Percentiles rank a stretch among this genome's conserved stretches.
Evolutionary conservation across 1,139 yeast species (phyloP).

Genomic region (Debaryomyces fabryi): DNA sequence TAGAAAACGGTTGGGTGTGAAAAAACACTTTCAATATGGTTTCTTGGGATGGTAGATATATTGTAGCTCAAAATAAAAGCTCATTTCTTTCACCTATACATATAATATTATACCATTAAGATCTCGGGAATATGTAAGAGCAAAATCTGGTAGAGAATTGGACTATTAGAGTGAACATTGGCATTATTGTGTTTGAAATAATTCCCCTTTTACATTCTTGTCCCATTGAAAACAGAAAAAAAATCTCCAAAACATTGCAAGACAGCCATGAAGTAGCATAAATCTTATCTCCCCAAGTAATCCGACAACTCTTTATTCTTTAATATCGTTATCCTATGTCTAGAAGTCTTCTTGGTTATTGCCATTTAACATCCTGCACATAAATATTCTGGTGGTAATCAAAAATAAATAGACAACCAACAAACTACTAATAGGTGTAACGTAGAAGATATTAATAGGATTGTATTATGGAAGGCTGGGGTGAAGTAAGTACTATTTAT

Average conservation of each 20-base stretch:
- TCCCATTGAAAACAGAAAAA: too few relatives aligned
- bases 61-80: too few relatives aligned
- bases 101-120: too few relatives aligned
- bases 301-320: neutral
- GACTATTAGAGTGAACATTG: too few relatives aligned
- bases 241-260: too few relatives aligned
- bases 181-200: too few relatives aligned
- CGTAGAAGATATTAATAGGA: neutral
- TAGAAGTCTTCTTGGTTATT: neutral
- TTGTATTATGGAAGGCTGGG: slow-evolving; percentile 43
- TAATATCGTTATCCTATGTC: neutral
- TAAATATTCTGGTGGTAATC: neutral
- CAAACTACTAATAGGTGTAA: neutral
- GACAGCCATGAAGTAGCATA: too few relatives aligned
- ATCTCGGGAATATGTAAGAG: too few relatives aligned
- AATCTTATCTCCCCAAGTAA: too few relatives aligned
- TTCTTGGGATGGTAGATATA: neutral
- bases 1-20: neutral
- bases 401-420: slow-evolving; percentile 1
- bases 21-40: neutral
- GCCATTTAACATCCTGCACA: neutral
- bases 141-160: too few relatives aligned
- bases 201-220: too few relatives aligned
- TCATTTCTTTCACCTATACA: too few relatives aligned
- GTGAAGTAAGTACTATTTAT: slow-evolving; percentile 26